Base-by-base conservation (phyloP, 768 basidiomycete genomes). In the Lactifluus piperatus region DNA sequence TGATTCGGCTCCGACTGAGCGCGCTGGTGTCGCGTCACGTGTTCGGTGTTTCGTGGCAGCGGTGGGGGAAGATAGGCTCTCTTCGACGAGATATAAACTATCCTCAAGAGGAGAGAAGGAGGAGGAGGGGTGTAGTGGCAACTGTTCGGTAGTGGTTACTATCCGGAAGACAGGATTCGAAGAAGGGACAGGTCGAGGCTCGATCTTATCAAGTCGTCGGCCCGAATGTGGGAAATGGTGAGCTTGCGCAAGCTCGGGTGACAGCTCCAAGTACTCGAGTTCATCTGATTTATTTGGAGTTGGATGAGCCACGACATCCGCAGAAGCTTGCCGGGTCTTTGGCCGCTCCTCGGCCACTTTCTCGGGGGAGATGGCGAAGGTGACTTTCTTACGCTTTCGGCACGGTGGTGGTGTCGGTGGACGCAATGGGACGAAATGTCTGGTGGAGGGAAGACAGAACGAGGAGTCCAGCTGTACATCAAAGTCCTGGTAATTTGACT, bases 401-500 rank as follows among this genome's bases (percentile, higher is more conserved):
- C 32, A 47, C 8, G 41, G 62, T 4, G 34, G 29, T 8, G 62
- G 58, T 11, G 62, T 61, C 26, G 58, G 58, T 43, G 29, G 22
- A 36, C 58, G 53, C 22, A 20, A 41, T 22, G 14, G 14, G 14
- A 18, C 26, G 3, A n/a, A 52, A 18, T 22, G 39, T 29, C 30
- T 37, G 18, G 34, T 47, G 20, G 55, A 57, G 11, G 45, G 51
- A 30, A 63, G 51, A 36, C 60, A 53, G n/a, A 50, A 20, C 5
- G 62, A 63, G 27, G 62, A 62, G 29, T 62, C 45, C 20, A 63
- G 55, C 20, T 39, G 30, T 41, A 62, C 54, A 5, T 47, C 50
- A 26, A 63, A 63, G 55, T 63, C 62, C 18, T 22, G 60, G 41
- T 62, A 57, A 18, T 47, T 51, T 6, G 53, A 32, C 20, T 54